Evolutionary conservation across 2,329 filamentous ascomycete genomes (phyloP).

Genomic region (Allantophomopsis lycopodina): DNA sequence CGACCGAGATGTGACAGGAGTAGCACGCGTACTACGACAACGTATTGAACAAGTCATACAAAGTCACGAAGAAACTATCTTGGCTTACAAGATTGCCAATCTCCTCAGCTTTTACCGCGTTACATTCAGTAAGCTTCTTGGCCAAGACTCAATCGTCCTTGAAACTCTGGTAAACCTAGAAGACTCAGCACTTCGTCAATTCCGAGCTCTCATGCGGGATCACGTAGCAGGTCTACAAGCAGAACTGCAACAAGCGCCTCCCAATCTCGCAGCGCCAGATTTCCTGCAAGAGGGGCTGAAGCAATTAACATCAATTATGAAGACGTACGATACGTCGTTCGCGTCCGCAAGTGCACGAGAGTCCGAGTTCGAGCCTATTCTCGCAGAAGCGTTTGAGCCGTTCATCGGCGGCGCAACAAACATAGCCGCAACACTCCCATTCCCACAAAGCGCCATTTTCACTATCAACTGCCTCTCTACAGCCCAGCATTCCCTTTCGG

Average conservation of each 20-base stretch:
- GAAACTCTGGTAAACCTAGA: constrained; percentile 57
- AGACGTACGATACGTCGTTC: constrained; percentile 75
- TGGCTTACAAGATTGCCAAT: constrained; percentile 83
- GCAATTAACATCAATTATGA: constrained; percentile 65
- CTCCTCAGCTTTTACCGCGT: constrained; percentile 77
- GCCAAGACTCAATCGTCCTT: constrained; percentile 52
- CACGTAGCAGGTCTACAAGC: constrained; percentile 62
- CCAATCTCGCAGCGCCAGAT: constrained; percentile 63
- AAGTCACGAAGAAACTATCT: constrained; percentile 77
- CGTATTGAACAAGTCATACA: constrained; percentile 85
- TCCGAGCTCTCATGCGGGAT: constrained; percentile 69
- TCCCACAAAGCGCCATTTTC: constrained; percentile 53
- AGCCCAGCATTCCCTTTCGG: constrained; percentile 37
- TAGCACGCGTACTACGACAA: constrained; percentile 73
- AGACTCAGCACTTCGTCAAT: constrained; percentile 67
- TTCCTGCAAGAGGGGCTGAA: constrained; percentile 74
- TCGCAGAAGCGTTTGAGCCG: constrained; percentile 72
- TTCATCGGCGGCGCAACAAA: constrained; percentile 66
- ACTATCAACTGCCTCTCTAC: constrained; percentile 56
- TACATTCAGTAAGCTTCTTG: constrained; percentile 73
- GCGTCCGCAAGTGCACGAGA: constrained; percentile 43
- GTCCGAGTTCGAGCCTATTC: constrained; percentile 59
- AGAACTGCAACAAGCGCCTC: constrained; percentile 54
- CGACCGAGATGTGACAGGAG: constrained; percentile 70
- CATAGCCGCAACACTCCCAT: constrained; percentile 45